Conservation (phyloP, 2,329 filamentous ascomycete genomes). For the Ustulina deusta region DNA sequence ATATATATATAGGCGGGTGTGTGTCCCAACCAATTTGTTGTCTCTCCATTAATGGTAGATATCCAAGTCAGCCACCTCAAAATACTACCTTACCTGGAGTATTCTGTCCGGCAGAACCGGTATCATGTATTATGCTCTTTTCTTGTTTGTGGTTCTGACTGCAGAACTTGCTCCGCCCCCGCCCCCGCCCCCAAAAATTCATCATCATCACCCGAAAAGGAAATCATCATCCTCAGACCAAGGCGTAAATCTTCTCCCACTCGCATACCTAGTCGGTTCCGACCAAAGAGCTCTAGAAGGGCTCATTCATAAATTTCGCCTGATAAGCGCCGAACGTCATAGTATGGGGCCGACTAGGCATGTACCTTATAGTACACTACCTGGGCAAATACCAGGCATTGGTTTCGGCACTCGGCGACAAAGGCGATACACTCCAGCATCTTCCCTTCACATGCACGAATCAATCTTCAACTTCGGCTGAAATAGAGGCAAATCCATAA, state of each 20-base stretch:
- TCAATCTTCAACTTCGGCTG: slow-evolving; percentile 5
- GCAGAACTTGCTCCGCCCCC: slow-evolving; percentile 36
- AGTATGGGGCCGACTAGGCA: background rate
- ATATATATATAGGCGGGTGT: background rate
- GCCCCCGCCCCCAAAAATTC: slow-evolving; percentile 36
- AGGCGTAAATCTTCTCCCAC: slow-evolving; percentile 7
- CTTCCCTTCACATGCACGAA: background rate
- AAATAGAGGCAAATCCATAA: slow-evolving; percentile 3
- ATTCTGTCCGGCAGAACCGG: slow-evolving; percentile 3
- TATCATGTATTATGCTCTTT: background rate
- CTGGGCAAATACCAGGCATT: background rate
- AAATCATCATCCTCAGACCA: slow-evolving; percentile 33
- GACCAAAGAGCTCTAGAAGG: background rate
- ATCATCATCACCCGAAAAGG: slow-evolving; percentile 35
- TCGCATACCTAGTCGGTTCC: background rate
- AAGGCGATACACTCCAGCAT: slow-evolving; percentile 2
- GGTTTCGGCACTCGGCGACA: slow-evolving; percentile 24
- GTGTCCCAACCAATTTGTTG: background rate
- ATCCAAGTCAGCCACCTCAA: too few species aligned
- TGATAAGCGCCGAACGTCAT: slow-evolving; percentile 2
- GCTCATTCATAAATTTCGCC: background rate
- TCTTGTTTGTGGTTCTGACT: slow-evolving; percentile 23
- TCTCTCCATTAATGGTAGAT: background rate
- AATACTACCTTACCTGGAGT: too few species aligned
- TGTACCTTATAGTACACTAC: background rate